Conservation (phyloP, 2,329 filamentous ascomycete genomes). For the Didymellaceae sp. region DNA sequence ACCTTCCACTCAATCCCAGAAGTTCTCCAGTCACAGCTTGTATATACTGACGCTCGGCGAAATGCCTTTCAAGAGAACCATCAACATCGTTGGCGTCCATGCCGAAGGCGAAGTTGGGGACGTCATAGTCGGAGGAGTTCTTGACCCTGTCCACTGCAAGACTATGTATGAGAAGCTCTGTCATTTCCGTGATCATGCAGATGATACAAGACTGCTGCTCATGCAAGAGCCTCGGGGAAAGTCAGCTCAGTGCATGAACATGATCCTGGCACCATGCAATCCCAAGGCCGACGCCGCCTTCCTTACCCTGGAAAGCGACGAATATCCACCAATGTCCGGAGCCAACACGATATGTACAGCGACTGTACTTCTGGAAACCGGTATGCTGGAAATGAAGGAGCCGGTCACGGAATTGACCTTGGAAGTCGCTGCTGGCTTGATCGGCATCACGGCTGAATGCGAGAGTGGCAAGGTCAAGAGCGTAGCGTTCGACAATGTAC, state of each 20-base stretch:
- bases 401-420: conserved; percentile 51
- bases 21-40: no score
- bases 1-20: no score
- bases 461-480: neutral
- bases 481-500: neutral
- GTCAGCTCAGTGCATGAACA: conserved; percentile 50
- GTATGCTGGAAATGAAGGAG: conserved; percentile 56
- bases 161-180: conserved; percentile 59
- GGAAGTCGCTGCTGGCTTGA: conserved; percentile 55
- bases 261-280: conserved; percentile 55
- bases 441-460: neutral
- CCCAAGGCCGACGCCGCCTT: conserved; percentile 55
- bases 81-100: conserved; percentile 33
- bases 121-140: conserved; percentile 57
- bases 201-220: conserved; percentile 52
- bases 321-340: conserved; percentile 56
- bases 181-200: conserved; percentile 51
- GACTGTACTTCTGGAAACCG: conserved; percentile 57
- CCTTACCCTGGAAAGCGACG: conserved; percentile 55
- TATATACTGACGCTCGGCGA: no score
- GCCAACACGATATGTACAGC: conserved; percentile 54
- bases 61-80: neutral
- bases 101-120: conserved; percentile 56
- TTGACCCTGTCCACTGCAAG: conserved; percentile 47
- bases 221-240: conserved; percentile 57